Evolutionary conservation across 2,329 filamentous ascomycete genomes (phyloP), one percentile per base, ranked within the genome.

Genomic region (Rhynchosporium secalis): DNA sequence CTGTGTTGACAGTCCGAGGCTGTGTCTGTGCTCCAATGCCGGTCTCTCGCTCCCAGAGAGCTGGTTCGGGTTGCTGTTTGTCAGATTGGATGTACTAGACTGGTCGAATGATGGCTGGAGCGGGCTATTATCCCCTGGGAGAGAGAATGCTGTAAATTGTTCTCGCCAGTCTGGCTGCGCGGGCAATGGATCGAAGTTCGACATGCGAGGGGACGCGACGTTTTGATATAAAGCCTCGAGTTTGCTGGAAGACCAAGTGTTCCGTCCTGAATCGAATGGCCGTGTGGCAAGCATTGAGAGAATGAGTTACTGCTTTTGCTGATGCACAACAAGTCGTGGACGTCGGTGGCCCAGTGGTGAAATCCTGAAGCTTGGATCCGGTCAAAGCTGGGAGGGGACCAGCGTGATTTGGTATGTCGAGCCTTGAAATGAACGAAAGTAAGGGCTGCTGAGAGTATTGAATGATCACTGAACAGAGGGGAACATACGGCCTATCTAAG

Each of bases 231-330:
- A 68, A 58, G 69, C 70, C 62, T 72, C 72, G 62, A 75, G 71
- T 70, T 75, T 75, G 61, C 69, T 73, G 68, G 72, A 71, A 70
- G 72, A 71, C 73, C 73, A 75, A 72, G 71, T 72, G 63, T 74
- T 73, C 72, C 73, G 70, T 72, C 71, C 72, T 68, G 70, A 71
- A 66, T 75, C 72, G 69, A 68, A 74, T 73, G 70, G 70, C 71
- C 72, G 72, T 72, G 71, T 72, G 68, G 73, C 73, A 70, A 75
- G 72, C 73, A 75, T 75, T 74, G 72, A 70, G 69, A 72, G 65
- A 40, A 68, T 48, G 65, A 61, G 68, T 68, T 63, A 51, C 46
- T 57, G 65, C 58, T 68, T 47, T 26, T 55, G 66, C 58, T 68
- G 31, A 46, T 58, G 58, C 56, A 67, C 58, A 64, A 66, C 57